phyloP scores from a whole-genome alignment of 371 early-diverging fungal species.

The Mucor irregularis region DNA sequence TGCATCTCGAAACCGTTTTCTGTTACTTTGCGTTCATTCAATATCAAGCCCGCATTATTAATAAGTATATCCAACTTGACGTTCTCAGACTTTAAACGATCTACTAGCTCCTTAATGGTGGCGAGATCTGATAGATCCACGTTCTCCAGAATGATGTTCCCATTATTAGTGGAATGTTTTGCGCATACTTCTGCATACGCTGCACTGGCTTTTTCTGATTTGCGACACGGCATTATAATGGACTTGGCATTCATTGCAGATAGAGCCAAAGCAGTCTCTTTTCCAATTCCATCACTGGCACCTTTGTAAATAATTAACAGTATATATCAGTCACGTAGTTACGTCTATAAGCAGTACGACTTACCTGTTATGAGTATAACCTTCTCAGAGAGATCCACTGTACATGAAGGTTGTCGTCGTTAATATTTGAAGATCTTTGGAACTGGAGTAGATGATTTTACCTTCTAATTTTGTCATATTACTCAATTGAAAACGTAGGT shows the following conservation, averaged over 20 bases:
- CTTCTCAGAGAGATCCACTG: not conserved
- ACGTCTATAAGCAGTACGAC: not conserved
- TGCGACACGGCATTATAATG: conserved; percentile 21
- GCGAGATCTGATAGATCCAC: conserved; percentile 20
- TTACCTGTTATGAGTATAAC: conserved; percentile 12
- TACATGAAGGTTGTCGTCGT: too few relatives aligned
- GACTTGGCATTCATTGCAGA: conserved; percentile 15
- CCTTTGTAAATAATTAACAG: not conserved
- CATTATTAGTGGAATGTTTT: not conserved
- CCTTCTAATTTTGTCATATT: too few relatives aligned
- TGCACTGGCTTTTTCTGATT: conserved; percentile 15
- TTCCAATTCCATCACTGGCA: conserved; percentile 28
- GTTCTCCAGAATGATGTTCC: conserved; percentile 2
- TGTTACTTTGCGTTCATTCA: conserved; percentile 17
- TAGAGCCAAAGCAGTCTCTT: conserved; percentile 19
- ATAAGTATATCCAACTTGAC: conserved; percentile 53
- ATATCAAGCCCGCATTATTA: conserved; percentile 63
- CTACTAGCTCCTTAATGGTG: conserved; percentile 9
- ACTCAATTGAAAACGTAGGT: too few relatives aligned
- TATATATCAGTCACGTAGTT: too few relatives aligned
- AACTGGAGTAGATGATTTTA: too few relatives aligned
- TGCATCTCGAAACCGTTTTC: conserved; percentile 69
- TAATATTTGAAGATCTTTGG: too few relatives aligned
- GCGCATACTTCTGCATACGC: conserved; percentile 8
- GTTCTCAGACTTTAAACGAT: not conserved